These are phyloP conservation scores for Tetrapisispora fleetii DNA, from an alignment of 805 yeast species.

Conservation along the genomic window DNA sequence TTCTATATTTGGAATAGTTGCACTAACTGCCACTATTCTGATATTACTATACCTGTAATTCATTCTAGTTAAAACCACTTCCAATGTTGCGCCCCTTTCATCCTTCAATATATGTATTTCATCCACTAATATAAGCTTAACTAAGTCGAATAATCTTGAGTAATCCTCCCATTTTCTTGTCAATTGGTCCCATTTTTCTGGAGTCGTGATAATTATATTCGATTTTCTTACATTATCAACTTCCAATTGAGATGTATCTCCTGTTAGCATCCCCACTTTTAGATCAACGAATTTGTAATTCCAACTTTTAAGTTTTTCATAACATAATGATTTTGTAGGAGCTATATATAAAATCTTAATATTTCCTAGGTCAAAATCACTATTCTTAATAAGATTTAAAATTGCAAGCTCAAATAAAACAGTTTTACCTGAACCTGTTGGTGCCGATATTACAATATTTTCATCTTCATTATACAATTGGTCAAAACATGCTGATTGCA, in stretches of 20 bases:
- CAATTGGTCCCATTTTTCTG: conserved; percentile 53
- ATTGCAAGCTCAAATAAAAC: conserved; percentile 46
- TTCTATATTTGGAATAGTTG: conserved; percentile 43
- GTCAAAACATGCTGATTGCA: conserved; percentile 41
- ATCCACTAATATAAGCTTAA: conserved; percentile 39
- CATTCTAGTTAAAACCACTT: conserved; percentile 41
- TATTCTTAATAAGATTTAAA: conserved; percentile 25
- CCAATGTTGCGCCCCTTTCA: conserved; percentile 40
- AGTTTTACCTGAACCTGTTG: conserved; percentile 55
- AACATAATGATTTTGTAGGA: conserved; percentile 50
- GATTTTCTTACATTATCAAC: conserved; percentile 39
- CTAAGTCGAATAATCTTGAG: conserved; percentile 30
- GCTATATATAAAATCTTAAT: conserved; percentile 40
- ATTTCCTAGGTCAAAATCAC: conserved; percentile 7
- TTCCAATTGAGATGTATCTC: conserved; percentile 41
- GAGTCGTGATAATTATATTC: conserved; percentile 47
- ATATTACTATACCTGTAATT: conserved; percentile 29
- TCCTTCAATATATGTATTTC: conserved; percentile 40
- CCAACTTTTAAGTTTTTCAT: conserved; percentile 43
- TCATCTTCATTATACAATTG: conserved; percentile 27
- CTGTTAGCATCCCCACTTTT: conserved; percentile 42
- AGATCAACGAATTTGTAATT: conserved; percentile 33
- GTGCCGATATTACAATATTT: conserved; percentile 43
- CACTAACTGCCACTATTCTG: conserved; percentile 41
- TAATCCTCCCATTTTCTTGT: conserved; percentile 43